Evolutionary conservation across 352 stramenopile genomes (phyloP).

Genomic region (Pythium pectinolyticum): DNA sequence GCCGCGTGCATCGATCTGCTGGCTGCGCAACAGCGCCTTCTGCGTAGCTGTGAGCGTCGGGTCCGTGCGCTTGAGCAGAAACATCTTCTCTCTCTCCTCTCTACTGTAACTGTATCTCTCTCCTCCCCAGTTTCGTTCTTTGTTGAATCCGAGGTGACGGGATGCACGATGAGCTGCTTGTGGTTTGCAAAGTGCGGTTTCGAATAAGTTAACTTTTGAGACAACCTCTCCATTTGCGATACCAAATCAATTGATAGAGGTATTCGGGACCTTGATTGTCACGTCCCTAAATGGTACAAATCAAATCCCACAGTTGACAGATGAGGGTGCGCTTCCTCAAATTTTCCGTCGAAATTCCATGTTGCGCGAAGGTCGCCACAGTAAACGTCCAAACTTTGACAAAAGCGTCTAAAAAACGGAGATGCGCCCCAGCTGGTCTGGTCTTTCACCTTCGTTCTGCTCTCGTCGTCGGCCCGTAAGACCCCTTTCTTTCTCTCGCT

Average conservation of each 20-base stretch:
- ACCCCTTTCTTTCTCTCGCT: conserved; percentile 4
- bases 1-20: conserved; percentile 46
- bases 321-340: too few relatives aligned
- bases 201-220: conserved; percentile 1
- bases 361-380: conserved; percentile 17
- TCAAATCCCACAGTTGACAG: too few relatives aligned
- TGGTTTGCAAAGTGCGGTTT: too few relatives aligned
- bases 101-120: background rate
- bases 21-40: conserved; percentile 42
- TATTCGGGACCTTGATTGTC: background rate
- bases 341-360: background rate
- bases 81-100: background rate
- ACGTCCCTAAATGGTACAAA: too few relatives aligned
- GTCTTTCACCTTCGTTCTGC: too few relatives aligned
- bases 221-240: background rate
- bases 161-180: too few relatives aligned
- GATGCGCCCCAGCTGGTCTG: too few relatives aligned
- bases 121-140: background rate
- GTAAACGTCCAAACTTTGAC: too few relatives aligned
- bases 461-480: conserved; percentile 2
- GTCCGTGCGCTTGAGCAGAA: conserved; percentile 17
- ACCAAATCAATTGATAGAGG: background rate
- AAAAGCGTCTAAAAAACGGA: too few relatives aligned
- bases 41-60: conserved; percentile 31
- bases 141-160: background rate